Evolutionary conservation across 1,284 basidiomycete genomes (phyloP), one percentile per base, ranked within the genome.

Genomic region (Farysia itapuensis): DNA sequence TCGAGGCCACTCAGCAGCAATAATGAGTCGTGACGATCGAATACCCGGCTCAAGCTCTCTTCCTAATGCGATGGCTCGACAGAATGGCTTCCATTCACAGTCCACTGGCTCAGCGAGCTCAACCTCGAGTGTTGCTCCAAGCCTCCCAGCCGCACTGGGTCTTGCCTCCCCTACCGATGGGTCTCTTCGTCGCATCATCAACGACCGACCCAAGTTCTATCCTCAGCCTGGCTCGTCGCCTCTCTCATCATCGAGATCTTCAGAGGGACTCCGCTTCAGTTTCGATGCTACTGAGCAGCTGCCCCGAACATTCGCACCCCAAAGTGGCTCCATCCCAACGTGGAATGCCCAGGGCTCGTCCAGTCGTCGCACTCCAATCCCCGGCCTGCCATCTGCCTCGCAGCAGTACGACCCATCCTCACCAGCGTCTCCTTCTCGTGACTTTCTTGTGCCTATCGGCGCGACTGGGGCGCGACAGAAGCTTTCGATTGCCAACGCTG

Each of bases 361-460:
- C 28, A 39, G 13, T 28, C 34, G 4, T 8, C 41, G 24, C 21
- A 21, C 37, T 15, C 47, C 7, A 25, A 35, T 20, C 32, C 40
- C 12, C 25, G 54, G 21, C 13, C 48, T 22, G 9, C 47, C 6
- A 39, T 35, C 30, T 35, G 35, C 43, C 23, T 39, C 42, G 15
- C 47, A 43, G 13, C 46, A 47, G 15, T 13, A 51, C n/a, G 35
- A 40, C 22, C 42, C 47, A 6, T 32, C 23, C 11, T 43, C 51
- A 5, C 13, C 40, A 12, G 35, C 47, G 7, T 31, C 48, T 20
- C 36, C 54, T 19, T 52, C 63, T 2, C 51, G 67, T 24, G 59
- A 70, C 50, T 72, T 72, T 35, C 50, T 70, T 25, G 56, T 72
- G 4, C 70, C 70, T 19, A 69, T 72, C 30, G 70, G 67, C 12